Evolutionary conservation across 495 filamentous ascomycete species (phyloP).

Genomic region (Hypoxylon fragiforme): DNA sequence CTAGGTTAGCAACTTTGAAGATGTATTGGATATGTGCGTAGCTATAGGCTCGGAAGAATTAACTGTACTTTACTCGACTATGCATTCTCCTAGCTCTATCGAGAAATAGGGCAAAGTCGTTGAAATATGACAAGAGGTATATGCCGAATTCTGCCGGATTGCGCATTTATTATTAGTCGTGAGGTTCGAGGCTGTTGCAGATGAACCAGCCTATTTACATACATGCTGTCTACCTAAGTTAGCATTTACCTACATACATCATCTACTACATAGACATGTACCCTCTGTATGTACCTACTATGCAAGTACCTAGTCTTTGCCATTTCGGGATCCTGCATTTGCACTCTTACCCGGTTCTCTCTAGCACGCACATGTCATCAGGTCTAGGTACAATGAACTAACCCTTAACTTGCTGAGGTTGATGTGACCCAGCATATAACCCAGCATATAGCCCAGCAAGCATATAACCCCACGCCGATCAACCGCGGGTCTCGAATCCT

Average conservation of each 20-base stretch:
- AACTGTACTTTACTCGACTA: too few species aligned
- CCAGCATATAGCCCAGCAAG: too few species aligned
- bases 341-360: slow-evolving; percentile 35
- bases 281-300: too few species aligned
- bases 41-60: slow-evolving; percentile 3
- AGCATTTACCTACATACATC: too few species aligned
- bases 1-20: slow-evolving; percentile 24
- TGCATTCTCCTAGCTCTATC: neutral
- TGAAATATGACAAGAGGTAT: neutral
- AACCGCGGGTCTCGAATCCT: slow-evolving; percentile 32
- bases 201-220: slow-evolving; percentile 19
- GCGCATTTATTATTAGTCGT: too few species aligned
- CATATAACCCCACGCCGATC: slow-evolving; percentile 35
- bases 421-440: slow-evolving; percentile 33
- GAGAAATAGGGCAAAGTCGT: slow-evolving; percentile 2
- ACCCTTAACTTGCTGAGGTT: slow-evolving; percentile 14
- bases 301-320: slow-evolving; percentile 28
- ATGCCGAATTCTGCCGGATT: slow-evolving; percentile 13
- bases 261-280: too few species aligned
- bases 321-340: slow-evolving; percentile 33
- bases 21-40: slow-evolving; percentile 28
- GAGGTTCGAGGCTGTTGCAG: slow-evolving; percentile 4
- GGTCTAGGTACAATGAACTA: slow-evolving; percentile 26
- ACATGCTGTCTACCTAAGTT: slow-evolving; percentile 9
- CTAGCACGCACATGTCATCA: slow-evolving; percentile 32